Evolutionary conservation across 257 asterid genomes (phyloP).

Genomic region (Solanum arcanum): DNA sequence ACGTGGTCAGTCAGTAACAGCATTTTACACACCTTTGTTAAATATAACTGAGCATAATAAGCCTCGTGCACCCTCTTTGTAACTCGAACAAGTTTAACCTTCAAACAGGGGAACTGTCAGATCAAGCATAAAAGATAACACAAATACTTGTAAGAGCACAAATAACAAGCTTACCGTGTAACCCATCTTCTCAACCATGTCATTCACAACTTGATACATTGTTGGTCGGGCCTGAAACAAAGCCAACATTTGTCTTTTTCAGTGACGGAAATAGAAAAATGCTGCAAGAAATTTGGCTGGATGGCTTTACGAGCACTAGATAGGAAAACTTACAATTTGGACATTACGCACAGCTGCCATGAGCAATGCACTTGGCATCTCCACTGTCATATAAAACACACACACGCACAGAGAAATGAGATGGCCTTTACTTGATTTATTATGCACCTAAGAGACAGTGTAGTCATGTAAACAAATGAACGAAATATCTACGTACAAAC

Average conservation of each 20-base stretch:
- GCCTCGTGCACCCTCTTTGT: slow-evolving; percentile 98
- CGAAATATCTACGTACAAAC: slow-evolving; percentile 49
- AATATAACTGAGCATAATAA: slow-evolving; percentile 79
- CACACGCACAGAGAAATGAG: background rate
- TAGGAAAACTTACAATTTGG: slow-evolving; percentile 55
- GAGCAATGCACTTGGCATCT: slow-evolving; percentile 93
- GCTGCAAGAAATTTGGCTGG: background rate
- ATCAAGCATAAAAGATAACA: background rate
- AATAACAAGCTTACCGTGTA: slow-evolving; percentile 44
- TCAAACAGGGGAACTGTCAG: background rate
- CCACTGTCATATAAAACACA: slow-evolving; percentile 46
- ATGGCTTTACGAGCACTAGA: background rate
- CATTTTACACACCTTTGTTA: slow-evolving; percentile 43
- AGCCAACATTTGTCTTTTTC: background rate
- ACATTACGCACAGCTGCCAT: slow-evolving; percentile 97
- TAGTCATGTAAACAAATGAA: background rate
- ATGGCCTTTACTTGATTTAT: background rate
- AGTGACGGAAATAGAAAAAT: background rate
- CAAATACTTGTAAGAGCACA: background rate
- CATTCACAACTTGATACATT: slow-evolving; percentile 82
- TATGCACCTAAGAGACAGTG: background rate
- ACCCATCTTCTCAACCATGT: slow-evolving; percentile 97
- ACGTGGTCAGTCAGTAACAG: background rate
- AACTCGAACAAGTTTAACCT: slow-evolving; percentile 91
- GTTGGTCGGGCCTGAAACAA: slow-evolving; percentile 83